Evolutionary conservation across 2,329 filamentous ascomycete species (phyloP).

Genomic region (Ophiostoma sp.): DNA sequence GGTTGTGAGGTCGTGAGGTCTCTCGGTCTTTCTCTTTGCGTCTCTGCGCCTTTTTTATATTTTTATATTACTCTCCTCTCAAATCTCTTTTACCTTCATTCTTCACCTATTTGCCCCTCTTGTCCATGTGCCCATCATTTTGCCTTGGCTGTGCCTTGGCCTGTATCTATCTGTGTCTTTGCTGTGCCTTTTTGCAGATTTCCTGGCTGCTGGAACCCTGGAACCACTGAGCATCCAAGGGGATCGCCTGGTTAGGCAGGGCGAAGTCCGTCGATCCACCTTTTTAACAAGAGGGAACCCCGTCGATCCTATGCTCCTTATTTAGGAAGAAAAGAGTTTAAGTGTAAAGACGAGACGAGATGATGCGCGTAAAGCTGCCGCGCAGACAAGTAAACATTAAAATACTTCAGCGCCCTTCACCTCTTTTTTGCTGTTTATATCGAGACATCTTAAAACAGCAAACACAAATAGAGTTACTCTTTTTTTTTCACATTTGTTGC

Average conservation of each 20-base stretch:
- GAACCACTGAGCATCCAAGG: neutral
- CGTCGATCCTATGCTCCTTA: constrained; percentile 7
- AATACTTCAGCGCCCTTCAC: neutral
- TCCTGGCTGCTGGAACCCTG: neutral
- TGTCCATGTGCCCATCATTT: neutral
- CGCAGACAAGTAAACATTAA: neutral
- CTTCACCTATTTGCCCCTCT: neutral
- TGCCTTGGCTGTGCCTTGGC: neutral
- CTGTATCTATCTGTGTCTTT: neutral
- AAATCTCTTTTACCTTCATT: neutral
- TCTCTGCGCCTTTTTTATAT: neutral
- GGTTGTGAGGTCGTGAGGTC: neutral
- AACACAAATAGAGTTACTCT: neutral
- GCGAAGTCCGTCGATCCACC: constrained; percentile 17
- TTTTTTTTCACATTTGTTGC: neutral
- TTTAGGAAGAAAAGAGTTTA: neutral
- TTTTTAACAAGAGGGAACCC: neutral
- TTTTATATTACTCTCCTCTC: neutral
- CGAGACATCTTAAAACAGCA: neutral
- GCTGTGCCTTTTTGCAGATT: neutral
- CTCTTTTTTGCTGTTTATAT: neutral
- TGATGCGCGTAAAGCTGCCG: neutral
- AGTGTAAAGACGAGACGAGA: constrained; percentile 12
- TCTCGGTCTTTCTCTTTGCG: neutral
- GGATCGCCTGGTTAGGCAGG: constrained; percentile 3